These are phyloP conservation scores for Rutstroemia sp. DNA, from an alignment of 2,329 filamentous ascomycete genomes.

Conservation along the genomic window DNA sequence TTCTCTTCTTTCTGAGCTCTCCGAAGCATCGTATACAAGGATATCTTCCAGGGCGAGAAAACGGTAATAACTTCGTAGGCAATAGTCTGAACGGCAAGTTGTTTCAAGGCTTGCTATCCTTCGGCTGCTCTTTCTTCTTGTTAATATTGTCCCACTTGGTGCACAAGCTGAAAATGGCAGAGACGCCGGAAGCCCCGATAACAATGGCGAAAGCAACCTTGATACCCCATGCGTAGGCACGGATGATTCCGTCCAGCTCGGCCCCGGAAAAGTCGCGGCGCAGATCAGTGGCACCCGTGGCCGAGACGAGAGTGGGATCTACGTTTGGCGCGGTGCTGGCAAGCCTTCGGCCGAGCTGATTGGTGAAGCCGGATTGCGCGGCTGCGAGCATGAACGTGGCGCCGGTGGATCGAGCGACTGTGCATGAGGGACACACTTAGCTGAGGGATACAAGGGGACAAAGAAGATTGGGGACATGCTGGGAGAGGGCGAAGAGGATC, in stretches of 20 bases:
- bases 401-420: conserved; percentile 30
- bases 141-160: not conserved
- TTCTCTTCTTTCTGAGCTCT: too few species aligned
- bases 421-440: not conserved
- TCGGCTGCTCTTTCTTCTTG: not conserved
- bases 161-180: not conserved
- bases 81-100: not conserved
- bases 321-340: conserved; percentile 32
- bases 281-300: conserved; percentile 32
- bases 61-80: too few species aligned
- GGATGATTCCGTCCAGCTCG: conserved; percentile 10
- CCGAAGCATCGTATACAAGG: too few species aligned
- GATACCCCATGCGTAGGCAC: conserved; percentile 16
- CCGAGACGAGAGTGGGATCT: conserved; percentile 29
- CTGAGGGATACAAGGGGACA: not conserved
- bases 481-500: not conserved
- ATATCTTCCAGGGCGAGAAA: too few species aligned
- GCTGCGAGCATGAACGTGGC: conserved; percentile 19
- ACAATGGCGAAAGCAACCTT: conserved; percentile 14
- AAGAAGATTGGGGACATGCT: not conserved
- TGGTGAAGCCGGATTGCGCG: conserved; percentile 21
- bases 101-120: not conserved
- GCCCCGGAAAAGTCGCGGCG: conserved; percentile 37
- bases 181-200: conserved; percentile 3
- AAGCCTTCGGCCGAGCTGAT: conserved; percentile 38